These are phyloP conservation scores for Penicillium sp. DNA, from an alignment of 2,329 filamentous ascomycete species.

Conservation along the genomic window DNA sequence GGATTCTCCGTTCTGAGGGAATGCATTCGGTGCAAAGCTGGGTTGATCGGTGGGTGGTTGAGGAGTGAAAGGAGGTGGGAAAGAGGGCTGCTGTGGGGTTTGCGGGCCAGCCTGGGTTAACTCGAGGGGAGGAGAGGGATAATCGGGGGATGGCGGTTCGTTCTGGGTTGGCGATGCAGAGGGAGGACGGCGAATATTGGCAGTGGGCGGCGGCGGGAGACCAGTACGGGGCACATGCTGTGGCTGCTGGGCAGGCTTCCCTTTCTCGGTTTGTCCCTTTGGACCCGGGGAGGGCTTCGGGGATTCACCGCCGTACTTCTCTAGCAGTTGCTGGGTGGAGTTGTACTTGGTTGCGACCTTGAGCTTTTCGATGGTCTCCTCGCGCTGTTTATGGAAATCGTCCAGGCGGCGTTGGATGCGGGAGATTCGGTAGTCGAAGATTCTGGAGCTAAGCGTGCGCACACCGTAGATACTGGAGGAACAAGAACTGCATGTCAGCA, in stretches of 20 bases:
- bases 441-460: slow-evolving; percentile 64
- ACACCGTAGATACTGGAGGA: slow-evolving; percentile 71
- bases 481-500: slow-evolving; percentile 23
- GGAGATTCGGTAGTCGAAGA: slow-evolving; percentile 80
- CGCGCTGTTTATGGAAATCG: slow-evolving; percentile 72
- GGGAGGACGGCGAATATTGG: slow-evolving; percentile 55
- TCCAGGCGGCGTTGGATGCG: slow-evolving; percentile 68
- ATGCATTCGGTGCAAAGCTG: slow-evolving; percentile 52
- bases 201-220: slow-evolving; percentile 62
- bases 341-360: slow-evolving; percentile 96
- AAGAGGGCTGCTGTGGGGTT: slow-evolving; percentile 14
- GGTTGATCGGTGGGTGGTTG: slow-evolving; percentile 38
- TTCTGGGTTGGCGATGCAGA: slow-evolving; percentile 14
- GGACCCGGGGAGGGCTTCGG: slow-evolving; percentile 35
- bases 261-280: slow-evolving; percentile 27
- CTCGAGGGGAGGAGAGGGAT: slow-evolving; percentile 33
- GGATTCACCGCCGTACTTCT: slow-evolving; percentile 82
- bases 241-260: slow-evolving; percentile 24
- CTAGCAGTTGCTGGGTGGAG: slow-evolving; percentile 84
- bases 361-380: slow-evolving; percentile 86
- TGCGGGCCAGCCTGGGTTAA: slow-evolving; percentile 14
- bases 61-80: slow-evolving; percentile 9
- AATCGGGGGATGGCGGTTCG: slow-evolving; percentile 24
- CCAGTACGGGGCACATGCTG: slow-evolving; percentile 49
- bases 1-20: slow-evolving; percentile 38